phyloP scores from a whole-genome alignment of 345 rosid species.

The Eucalyptus tenuipes region DNA sequence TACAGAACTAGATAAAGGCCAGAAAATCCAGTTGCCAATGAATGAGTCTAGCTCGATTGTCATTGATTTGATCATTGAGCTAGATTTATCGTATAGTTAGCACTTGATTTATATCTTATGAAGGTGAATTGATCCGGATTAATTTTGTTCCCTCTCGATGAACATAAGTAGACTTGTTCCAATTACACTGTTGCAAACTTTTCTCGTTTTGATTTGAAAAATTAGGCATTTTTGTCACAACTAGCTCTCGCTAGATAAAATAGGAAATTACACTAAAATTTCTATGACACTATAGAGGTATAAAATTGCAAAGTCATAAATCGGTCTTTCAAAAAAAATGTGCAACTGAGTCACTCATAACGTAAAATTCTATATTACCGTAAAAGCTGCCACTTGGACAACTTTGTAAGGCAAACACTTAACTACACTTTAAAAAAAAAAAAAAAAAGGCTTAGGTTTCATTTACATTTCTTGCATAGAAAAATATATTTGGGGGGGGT shows the following conservation, averaged over 20 bases:
- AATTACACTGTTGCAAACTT: neutral
- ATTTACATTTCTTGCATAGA: neutral
- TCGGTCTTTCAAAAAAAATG: rapidly evolving
- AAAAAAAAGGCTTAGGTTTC: neutral
- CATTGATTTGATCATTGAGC: neutral
- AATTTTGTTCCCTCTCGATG: neutral
- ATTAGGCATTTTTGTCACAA: neutral
- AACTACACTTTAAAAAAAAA: neutral
- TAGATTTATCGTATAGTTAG: neutral
- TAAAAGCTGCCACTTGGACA: neutral
- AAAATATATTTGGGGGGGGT: neutral
- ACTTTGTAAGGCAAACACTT: neutral
- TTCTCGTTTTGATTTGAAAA: neutral
- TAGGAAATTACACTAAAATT: neutral
- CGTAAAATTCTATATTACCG: neutral
- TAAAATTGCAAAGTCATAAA: neutral
- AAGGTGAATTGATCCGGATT: neutral
- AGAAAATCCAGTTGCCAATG: neutral
- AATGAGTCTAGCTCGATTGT: neutral
- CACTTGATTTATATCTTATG: neutral
- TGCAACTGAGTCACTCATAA: neutral
- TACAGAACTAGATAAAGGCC: neutral
- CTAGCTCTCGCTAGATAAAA: neutral
- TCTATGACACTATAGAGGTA: neutral
- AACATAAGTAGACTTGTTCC: neutral